Percentiles rank a stretch among this genome's conserved stretches.
Conservation (phyloP, 2,329 filamentous ascomycete species). For the Alternaria gaisen region DNA sequence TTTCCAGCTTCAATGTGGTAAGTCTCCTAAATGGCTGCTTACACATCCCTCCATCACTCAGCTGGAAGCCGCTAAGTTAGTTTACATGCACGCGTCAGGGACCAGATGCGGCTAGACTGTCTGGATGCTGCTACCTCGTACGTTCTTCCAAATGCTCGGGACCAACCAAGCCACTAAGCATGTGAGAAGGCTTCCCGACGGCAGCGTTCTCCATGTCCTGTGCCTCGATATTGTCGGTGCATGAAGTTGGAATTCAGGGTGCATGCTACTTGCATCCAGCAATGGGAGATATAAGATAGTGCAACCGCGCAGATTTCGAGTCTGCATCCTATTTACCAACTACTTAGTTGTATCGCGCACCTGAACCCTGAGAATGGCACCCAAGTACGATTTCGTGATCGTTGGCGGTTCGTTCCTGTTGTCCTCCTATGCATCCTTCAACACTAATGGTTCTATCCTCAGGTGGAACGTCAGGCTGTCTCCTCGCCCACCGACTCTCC, state of each 20-base stretch:
- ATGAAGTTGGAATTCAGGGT: neutral
- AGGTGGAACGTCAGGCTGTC: constrained; percentile 69
- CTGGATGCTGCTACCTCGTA: neutral
- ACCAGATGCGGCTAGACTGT: neutral
- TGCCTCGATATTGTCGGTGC: neutral
- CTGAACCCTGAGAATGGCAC: constrained; percentile 19
- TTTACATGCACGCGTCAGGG: neutral
- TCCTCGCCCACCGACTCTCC: constrained; percentile 64
- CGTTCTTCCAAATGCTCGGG: neutral
- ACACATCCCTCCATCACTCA: neutral
- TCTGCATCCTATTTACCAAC: neutral
- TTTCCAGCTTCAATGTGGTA: neutral
- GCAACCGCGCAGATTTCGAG: neutral
- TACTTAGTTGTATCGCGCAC: neutral
- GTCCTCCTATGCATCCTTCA: neutral
- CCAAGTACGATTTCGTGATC: constrained; percentile 52
- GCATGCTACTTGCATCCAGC: neutral
- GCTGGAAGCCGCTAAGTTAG: neutral
- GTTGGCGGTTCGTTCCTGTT: constrained; percentile 46
- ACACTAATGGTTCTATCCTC: neutral
- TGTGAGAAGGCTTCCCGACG: neutral
- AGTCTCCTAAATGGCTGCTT: neutral
- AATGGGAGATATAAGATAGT: neutral
- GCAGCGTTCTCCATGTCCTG: neutral
- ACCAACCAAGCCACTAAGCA: neutral